Evolutionary conservation across 495 filamentous ascomycete genomes (phyloP), one percentile per base, ranked within the genome.

Genomic region (Jackrogersella minutella): DNA sequence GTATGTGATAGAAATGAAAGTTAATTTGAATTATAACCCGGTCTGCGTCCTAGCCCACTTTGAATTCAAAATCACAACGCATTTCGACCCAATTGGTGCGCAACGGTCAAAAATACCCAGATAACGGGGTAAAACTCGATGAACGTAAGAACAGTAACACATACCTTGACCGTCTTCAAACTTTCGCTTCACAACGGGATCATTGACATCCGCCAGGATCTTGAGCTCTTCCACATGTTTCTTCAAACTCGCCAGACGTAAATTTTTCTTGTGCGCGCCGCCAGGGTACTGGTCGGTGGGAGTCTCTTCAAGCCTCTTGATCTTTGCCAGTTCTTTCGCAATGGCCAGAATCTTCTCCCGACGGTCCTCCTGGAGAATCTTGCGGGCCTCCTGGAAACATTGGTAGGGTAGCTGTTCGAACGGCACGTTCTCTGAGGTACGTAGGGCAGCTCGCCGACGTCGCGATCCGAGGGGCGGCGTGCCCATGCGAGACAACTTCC

Each of bases 331-430:
- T 75, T 87, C 84, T 37, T 77, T 77, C n/a, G 82, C 76, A 50
- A 93, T 89, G 53, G 86, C 79, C 61, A 79, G 77, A 43, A 94
- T 57, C 79, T 98, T 99, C 78, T 96, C 87, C 55, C 87, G 79
- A 13, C 95, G 87, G 77, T 99, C 95, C 63, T 83, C 84, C 51
- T 84, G 82, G 40, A 99, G 82, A 33, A 98, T 76, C 71, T 91
- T 90, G 55, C 93, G 88, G 37, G 95, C 95, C 77, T 97, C 91
- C 78, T 99, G 95, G 84, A 97, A 99, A 74, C 91, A 94, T 82
- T 98, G 93, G 79, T 96, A 97, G 31, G 93, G 93, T 64, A 97
- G 79, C 73, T 93, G 90, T 76, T 94, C 90, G 77, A 99, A 98
- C 46, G 94, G 95, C 58, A 97, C 81, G 63, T 88, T 86, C 62